Base-by-base conservation (phyloP, 768 basidiomycete species). In the Termitomyces sp. region DNA sequence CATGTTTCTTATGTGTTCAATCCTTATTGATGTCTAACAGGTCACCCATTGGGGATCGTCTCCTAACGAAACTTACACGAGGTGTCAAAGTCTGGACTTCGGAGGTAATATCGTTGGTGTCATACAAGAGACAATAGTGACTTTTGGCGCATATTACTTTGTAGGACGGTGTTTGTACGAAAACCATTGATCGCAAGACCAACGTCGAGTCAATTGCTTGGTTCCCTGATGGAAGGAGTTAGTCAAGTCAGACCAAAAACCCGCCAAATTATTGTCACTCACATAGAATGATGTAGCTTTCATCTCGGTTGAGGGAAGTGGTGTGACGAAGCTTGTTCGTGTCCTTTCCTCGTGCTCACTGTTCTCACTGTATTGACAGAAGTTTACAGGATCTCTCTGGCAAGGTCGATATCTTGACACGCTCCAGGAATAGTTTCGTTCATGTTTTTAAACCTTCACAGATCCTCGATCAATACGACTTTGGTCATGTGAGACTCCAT, bases 31-130 rank as follows among this genome's bases (percentile, higher is more conserved):
- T 24, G 6, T 40, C 32, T 12, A 42, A 20, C 56, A 85, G 84
- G 86, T 87, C 87, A 16, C 87, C 87, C 0, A 78, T 75, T 35
- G 87, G 88, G 16, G 76, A 77, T 51, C 68, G 77, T 49, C 73
- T 91, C 7, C 69, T 91, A 12, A 88, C 87, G 2, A 88, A 87
- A 70, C 75, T 87, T 49, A 74, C 72, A 43, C 77, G 83, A 56
- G 83, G 81, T 12, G 76, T 90, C 60, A 89, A 88, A 70, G 74
- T 90, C 36, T 91, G 88, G 88, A 84, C 80, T 12, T 69, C 74
- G n/a, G 80, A 85, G 74, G 88, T 86, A 54, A 45, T 76, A 49
- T 4, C 30, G 28, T 47, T 22, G n/a, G 43, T 50, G 26, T 13
- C 52, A 51, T 36, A 42, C 9, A 2, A 46, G 22, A 55, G 45